A percentile compares a stretch with the other conserved stretches of the same genome.
Conservation (phyloP, 495 filamentous ascomycete species). For the Aspergillus heteromorphus region DNA sequence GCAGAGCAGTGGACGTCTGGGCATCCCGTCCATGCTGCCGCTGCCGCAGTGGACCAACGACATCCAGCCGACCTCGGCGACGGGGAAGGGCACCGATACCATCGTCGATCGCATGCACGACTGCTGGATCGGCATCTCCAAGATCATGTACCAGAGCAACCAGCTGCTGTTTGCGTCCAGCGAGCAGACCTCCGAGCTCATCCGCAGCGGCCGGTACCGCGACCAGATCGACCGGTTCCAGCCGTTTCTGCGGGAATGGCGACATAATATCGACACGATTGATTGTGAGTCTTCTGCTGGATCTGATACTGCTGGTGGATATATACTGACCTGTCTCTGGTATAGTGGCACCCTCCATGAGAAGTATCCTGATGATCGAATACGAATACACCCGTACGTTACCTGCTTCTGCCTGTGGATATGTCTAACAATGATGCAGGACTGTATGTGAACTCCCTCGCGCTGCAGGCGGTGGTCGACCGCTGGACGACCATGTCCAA, state of each 20-base stretch:
- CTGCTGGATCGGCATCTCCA: constrained; percentile 86
- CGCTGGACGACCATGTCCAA: constrained; percentile 70
- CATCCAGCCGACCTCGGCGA: constrained; percentile 27
- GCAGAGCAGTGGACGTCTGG: constrained; percentile 85
- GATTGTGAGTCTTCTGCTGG: constrained; percentile 28
- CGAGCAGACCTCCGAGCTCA: constrained; percentile 77
- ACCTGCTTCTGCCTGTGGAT: neutral
- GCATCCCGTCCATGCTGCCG: constrained; percentile 91
- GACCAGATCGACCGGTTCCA: constrained; percentile 73
- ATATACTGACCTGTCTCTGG: constrained; percentile 2
- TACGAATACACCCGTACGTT: constrained; percentile 74
- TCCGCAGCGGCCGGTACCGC: constrained; percentile 77
- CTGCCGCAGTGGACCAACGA: constrained; percentile 50
- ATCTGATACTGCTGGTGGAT: neutral
- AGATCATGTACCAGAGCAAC: constrained; percentile 83
- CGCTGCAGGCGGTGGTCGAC: constrained; percentile 90
- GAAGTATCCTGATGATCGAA: constrained; percentile 82
- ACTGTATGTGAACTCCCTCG: constrained; percentile 86
- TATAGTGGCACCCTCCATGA: constrained; percentile 71
- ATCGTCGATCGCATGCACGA: constrained; percentile 62
- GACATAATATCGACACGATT: constrained; percentile 64
- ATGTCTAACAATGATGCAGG: constrained; percentile 24
- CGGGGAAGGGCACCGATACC: constrained; percentile 26
- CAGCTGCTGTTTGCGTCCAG: constrained; percentile 77
- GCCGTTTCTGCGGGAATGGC: constrained; percentile 70